Evolutionary conservation across 306 rosid species (phyloP).

Genomic region (Dryas alaskensis): DNA sequence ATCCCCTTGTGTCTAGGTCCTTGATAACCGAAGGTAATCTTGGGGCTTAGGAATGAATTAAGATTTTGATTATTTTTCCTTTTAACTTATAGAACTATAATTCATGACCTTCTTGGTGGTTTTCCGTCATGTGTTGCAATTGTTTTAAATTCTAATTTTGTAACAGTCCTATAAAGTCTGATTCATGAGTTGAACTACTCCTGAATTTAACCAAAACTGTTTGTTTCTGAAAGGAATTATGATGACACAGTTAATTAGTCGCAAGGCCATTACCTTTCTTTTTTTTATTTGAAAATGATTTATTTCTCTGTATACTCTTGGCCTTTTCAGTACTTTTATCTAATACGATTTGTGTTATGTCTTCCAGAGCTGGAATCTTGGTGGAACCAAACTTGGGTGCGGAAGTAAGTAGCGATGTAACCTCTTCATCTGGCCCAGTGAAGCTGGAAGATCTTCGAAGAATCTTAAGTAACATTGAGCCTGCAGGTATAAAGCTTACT

Average conservation of each 20-base stretch:
- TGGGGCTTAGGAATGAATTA: background rate
- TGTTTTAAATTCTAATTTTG: background rate
- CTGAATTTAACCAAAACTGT: background rate
- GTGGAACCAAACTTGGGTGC: constrained; percentile 53
- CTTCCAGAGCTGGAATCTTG: constrained; percentile 44
- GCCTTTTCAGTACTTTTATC: background rate
- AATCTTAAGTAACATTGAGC: constrained; percentile 72
- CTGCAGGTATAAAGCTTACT: constrained; percentile 53
- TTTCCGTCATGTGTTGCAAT: background rate
- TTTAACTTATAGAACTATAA: background rate
- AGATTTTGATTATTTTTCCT: background rate
- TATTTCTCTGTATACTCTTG: background rate
- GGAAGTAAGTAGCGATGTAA: constrained; percentile 52
- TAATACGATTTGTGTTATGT: constrained; percentile 6
- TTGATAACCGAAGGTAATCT: background rate
- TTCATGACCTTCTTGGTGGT: background rate
- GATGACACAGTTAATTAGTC: background rate
- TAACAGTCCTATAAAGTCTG: background rate
- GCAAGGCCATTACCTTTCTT: too few species aligned
- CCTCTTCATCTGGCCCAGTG: constrained; percentile 74
- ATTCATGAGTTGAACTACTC: background rate
- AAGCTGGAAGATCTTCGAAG: constrained; percentile 85
- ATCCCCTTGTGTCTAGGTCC: background rate
- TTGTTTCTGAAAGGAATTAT: background rate
- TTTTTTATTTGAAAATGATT: background rate